These are phyloP conservation scores for Aristolochia californica DNA, from an alignment of 164 flowering plant species.

Conservation along the genomic window DNA sequence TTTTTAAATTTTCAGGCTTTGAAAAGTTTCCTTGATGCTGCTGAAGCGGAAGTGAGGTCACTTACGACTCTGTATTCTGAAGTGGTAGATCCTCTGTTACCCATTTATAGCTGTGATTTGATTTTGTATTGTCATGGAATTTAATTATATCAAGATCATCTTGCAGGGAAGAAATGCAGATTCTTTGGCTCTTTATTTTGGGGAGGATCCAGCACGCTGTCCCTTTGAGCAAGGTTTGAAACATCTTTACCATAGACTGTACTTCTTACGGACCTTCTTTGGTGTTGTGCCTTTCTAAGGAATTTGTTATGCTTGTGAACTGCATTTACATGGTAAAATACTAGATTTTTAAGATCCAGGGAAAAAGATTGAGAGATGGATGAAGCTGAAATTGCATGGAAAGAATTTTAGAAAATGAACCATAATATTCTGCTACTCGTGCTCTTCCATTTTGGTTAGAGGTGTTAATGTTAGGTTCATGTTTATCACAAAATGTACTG, in stretches of 20 bases:
- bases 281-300: background rate
- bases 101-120: background rate
- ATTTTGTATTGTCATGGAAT: background rate
- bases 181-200: slow-evolving; percentile 89
- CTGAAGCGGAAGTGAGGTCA: slow-evolving; percentile 96
- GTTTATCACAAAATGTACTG: no score
- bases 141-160: background rate
- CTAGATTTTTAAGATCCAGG: background rate
- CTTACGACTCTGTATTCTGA: slow-evolving; percentile 84
- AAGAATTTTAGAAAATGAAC: background rate
- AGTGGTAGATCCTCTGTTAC: slow-evolving; percentile 60
- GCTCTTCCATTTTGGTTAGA: no score
- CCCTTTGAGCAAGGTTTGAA: slow-evolving; percentile 94
- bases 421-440: background rate
- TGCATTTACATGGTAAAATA: background rate
- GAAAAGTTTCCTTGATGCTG: slow-evolving; percentile 78
- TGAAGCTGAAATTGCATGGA: background rate
- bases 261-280: background rate
- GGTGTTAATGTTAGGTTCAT: no score
- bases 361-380: background rate
- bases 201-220: slow-evolving; percentile 97
- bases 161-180: slow-evolving; percentile 96
- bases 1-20: slow-evolving; percentile 70
- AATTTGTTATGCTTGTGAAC: background rate
- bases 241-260: background rate